Evolutionary conservation across 768 basidiomycete species (phyloP).

Genomic region (Boletus pseudopeckii): DNA sequence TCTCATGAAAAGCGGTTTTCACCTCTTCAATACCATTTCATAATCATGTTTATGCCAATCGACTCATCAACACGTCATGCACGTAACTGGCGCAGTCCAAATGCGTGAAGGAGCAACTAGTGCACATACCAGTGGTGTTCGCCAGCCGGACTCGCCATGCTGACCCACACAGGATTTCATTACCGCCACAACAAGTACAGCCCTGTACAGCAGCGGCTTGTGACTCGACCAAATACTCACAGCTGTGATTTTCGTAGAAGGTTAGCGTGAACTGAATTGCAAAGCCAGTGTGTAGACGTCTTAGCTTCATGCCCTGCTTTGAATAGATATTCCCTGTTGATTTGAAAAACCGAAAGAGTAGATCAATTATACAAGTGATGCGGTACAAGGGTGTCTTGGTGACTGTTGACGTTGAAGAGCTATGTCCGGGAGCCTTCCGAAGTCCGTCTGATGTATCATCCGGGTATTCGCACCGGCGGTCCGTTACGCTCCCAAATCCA

Average conservation of each 20-base stretch:
- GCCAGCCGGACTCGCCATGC: not conserved
- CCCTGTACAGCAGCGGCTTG: slow-evolving; percentile 15
- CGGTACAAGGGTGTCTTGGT: not conserved
- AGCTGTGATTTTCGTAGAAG: not conserved
- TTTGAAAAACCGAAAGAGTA: not conserved
- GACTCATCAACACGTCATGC: not conserved
- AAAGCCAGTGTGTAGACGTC: not conserved
- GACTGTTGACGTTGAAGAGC: not conserved
- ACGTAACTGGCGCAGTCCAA: not conserved
- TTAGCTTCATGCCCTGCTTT: slow-evolving; percentile 3
- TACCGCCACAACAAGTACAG: slow-evolving; percentile 16
- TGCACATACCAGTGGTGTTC: not conserved
- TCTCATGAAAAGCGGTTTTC: not conserved
- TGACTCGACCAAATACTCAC: not conserved
- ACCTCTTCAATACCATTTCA: not conserved
- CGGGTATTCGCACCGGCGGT: not conserved
- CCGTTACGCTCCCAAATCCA: not conserved
- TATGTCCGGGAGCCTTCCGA: not conserved
- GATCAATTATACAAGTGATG: not conserved
- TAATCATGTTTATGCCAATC: not conserved
- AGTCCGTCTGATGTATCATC: not conserved
- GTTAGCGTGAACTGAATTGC: not conserved
- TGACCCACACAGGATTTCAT: slow-evolving; percentile 11
- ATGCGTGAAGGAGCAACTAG: not conserved
- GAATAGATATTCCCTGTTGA: not conserved